phyloP scores from a whole-genome alignment of 306 rosid genomes.

The Quercus variabilis region DNA sequence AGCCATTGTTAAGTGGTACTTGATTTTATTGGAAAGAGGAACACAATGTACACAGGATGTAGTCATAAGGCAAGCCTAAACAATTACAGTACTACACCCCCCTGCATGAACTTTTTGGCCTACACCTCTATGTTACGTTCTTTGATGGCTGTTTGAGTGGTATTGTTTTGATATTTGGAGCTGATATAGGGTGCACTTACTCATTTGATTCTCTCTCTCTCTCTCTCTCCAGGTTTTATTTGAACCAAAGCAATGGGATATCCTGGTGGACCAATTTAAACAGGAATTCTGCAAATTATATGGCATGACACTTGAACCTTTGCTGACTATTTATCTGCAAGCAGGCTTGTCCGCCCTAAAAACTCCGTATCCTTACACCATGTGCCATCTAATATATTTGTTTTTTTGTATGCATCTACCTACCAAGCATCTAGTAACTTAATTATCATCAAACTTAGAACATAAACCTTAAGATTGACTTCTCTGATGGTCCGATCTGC shows the following conservation, averaged over 20 bases:
- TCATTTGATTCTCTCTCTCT: not conserved
- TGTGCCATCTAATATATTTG: not conserved
- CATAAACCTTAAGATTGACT: not conserved
- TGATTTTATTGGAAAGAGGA: too few relatives aligned
- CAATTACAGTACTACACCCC: too few relatives aligned
- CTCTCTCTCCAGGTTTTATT: slow-evolving; percentile 59
- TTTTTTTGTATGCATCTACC: not conserved
- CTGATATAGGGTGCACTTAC: slow-evolving; percentile 2
- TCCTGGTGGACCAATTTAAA: slow-evolving; percentile 77
- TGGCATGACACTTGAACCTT: slow-evolving; percentile 94
- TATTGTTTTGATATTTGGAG: not conserved
- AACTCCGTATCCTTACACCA: slow-evolving; percentile 78
- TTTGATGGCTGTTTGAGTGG: not conserved
- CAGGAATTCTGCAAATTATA: slow-evolving; percentile 97
- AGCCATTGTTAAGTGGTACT: not conserved
- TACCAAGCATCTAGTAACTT: not conserved
- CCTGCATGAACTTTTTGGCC: not conserved
- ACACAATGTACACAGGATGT: too few relatives aligned
- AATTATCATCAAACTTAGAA: not conserved
- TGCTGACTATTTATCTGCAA: slow-evolving; percentile 88
- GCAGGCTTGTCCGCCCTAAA: slow-evolving; percentile 95
- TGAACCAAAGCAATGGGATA: slow-evolving; percentile 92
- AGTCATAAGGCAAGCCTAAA: too few relatives aligned
- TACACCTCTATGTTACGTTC: not conserved
- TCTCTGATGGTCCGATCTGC: not conserved